Percentiles rank a stretch among this genome's conserved stretches.
phyloP scores from a whole-genome alignment of 2,329 filamentous ascomycete genomes.

The Claviceps sp. region DNA sequence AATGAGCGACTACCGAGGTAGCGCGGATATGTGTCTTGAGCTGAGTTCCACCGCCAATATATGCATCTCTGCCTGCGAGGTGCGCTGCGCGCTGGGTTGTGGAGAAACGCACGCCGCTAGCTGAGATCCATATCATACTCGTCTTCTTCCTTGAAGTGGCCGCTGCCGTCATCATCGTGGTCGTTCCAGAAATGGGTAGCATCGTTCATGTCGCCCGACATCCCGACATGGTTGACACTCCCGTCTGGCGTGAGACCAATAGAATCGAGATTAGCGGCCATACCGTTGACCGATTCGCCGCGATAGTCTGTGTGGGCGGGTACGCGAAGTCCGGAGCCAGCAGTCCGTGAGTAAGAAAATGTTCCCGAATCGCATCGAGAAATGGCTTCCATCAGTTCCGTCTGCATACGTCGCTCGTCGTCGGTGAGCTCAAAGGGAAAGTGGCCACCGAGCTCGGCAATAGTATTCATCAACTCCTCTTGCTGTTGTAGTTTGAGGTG shows the following conservation, averaged over 20 bases:
- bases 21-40: background rate
- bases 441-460: constrained; percentile 57
- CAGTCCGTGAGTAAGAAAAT: constrained; percentile 74
- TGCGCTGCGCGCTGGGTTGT: constrained; percentile 3
- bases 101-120: constrained; percentile 10
- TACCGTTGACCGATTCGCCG: constrained; percentile 56
- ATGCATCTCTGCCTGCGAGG: constrained; percentile 3
- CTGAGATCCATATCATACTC: constrained; percentile 75
- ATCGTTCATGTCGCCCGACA: constrained; percentile 34
- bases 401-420: constrained; percentile 91
- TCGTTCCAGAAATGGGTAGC: constrained; percentile 51
- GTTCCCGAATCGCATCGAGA: constrained; percentile 61
- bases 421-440: constrained; percentile 77
- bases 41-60: constrained; percentile 9
- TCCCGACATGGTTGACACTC: constrained; percentile 20
- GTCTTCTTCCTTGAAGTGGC: constrained; percentile 85
- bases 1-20: background rate
- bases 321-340: constrained; percentile 76
- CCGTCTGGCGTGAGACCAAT: constrained; percentile 26
- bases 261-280: constrained; percentile 21
- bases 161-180: constrained; percentile 58
- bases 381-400: constrained; percentile 77
- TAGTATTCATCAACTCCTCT: constrained; percentile 67
- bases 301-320: constrained; percentile 87
- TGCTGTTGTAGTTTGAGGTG: constrained; percentile 83